Conservation (phyloP, 2,329 filamentous ascomycete species). For the Penicillium sp. region DNA sequence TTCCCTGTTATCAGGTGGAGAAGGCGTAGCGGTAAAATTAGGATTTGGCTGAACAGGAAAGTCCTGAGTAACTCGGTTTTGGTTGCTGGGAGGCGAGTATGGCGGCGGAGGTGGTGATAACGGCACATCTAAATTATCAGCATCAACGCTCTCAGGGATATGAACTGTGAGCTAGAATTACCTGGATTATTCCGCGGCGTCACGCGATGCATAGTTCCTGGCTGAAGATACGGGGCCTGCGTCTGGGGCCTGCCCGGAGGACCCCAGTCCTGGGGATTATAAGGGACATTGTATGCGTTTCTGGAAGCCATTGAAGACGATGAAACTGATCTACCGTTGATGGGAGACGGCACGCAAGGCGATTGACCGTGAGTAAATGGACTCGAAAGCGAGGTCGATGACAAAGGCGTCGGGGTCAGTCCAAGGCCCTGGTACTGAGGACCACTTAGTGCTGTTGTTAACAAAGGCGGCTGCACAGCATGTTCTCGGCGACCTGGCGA, state of each 20-base stretch:
- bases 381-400: constrained; percentile 46
- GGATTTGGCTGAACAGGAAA: constrained; percentile 13
- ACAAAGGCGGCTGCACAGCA: constrained; percentile 43
- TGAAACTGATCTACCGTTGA: constrained; percentile 34
- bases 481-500: constrained; percentile 45
- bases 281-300: constrained; percentile 45
- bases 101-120: constrained; percentile 40
- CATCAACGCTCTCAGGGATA: background rate
- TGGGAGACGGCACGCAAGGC: constrained; percentile 39
- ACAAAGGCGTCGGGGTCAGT: constrained; percentile 41
- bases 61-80: constrained; percentile 17
- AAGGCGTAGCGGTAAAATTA: constrained; percentile 18
- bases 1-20: constrained; percentile 19
- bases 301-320: constrained; percentile 47
- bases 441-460: constrained; percentile 43
- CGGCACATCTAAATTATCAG: constrained; percentile 24
- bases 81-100: constrained; percentile 40
- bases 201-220: constrained; percentile 30
- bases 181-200: constrained; percentile 33
- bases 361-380: constrained; percentile 44
- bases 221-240: constrained; percentile 30
- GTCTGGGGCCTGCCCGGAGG: constrained; percentile 35
- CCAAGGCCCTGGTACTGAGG: constrained; percentile 36
- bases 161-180: constrained; percentile 20
- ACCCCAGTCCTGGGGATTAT: constrained; percentile 53